Conservation (phyloP, 495 filamentous ascomycete genomes). For the Niebla homalea region DNA sequence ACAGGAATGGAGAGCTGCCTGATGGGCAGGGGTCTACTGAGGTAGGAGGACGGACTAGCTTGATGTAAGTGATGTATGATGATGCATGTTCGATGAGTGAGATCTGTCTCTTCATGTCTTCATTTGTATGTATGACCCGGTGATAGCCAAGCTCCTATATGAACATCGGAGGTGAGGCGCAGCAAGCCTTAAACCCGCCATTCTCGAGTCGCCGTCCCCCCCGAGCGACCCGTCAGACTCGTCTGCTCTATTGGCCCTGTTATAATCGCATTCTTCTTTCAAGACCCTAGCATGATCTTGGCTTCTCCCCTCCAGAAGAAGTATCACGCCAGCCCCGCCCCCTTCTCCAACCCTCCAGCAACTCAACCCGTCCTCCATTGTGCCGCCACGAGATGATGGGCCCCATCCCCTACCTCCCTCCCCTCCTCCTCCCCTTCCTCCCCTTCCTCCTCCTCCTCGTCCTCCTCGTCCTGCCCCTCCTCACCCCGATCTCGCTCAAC, state of each 20-base stretch:
- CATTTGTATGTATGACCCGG: neutral
- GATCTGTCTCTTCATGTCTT: neutral
- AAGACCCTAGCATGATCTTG: neutral
- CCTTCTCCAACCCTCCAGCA: neutral
- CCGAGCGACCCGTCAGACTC: too few species aligned
- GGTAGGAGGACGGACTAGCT: constrained; percentile 79
- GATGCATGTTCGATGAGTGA: neutral
- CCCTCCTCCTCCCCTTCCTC: neutral
- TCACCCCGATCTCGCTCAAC: too few species aligned
- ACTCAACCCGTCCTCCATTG: neutral
- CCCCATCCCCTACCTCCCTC: neutral
- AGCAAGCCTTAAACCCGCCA: neutral
- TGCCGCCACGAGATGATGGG: neutral
- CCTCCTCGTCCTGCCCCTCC: neutral
- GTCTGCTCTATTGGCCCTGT: too few species aligned
- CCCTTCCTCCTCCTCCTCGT: neutral
- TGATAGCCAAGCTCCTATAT: neutral
- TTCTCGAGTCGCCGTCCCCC: neutral
- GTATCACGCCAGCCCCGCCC: neutral
- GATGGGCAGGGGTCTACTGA: constrained; percentile 82
- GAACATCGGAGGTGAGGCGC: neutral
- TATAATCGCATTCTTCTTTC: neutral
- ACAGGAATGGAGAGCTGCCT: constrained; percentile 85
- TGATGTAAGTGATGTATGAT: constrained; percentile 50
- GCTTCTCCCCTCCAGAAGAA: neutral